phyloP scores from a whole-genome alignment of 2,329 filamentous ascomycete genomes.

The Monilinia fructigena region DNA sequence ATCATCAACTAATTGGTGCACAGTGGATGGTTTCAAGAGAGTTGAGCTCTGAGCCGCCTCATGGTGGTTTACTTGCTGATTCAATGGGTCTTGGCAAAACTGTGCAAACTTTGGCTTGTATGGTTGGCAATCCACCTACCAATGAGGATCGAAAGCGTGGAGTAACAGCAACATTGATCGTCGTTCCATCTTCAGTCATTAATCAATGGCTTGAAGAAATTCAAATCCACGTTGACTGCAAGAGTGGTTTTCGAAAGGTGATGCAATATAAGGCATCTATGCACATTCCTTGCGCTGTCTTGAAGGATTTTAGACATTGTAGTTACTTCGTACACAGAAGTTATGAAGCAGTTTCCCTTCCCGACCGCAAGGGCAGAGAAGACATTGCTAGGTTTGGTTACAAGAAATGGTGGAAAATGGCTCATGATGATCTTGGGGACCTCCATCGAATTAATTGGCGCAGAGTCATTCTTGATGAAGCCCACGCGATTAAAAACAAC shows the following conservation, averaged over 20 bases:
- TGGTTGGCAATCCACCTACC: slow-evolving; percentile 43
- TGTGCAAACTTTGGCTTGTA: slow-evolving; percentile 46
- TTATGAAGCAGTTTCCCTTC: slow-evolving; percentile 71
- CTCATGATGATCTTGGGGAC: slow-evolving; percentile 39
- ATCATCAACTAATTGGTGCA: slow-evolving; percentile 52
- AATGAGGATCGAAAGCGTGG: slow-evolving; percentile 40
- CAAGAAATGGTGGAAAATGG: slow-evolving; percentile 41
- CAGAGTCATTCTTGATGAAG: slow-evolving; percentile 57
- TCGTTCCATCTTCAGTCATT: slow-evolving; percentile 36
- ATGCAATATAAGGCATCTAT: slow-evolving; percentile 31
- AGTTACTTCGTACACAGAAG: slow-evolving; percentile 35
- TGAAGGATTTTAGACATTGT: slow-evolving; percentile 36
- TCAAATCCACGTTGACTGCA: slow-evolving; percentile 27
- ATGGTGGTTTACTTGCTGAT: slow-evolving; percentile 59
- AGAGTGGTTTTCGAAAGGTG: slow-evolving; percentile 30
- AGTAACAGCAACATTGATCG: slow-evolving; percentile 37
- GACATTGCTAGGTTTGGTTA: slow-evolving; percentile 57
- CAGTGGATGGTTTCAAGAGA: slow-evolving; percentile 57
- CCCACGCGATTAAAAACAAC: slow-evolving; percentile 55
- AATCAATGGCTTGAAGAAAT: slow-evolving; percentile 39
- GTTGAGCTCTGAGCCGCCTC: slow-evolving; percentile 39
- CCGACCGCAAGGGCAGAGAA: slow-evolving; percentile 89
- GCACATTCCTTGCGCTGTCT: slow-evolving; percentile 18
- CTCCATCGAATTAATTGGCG: slow-evolving; percentile 48
- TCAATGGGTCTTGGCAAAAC: slow-evolving; percentile 67